phyloP scores from a whole-genome alignment of 2,329 filamentous ascomycete genomes.

The Hymenoscyphus salicellus region DNA sequence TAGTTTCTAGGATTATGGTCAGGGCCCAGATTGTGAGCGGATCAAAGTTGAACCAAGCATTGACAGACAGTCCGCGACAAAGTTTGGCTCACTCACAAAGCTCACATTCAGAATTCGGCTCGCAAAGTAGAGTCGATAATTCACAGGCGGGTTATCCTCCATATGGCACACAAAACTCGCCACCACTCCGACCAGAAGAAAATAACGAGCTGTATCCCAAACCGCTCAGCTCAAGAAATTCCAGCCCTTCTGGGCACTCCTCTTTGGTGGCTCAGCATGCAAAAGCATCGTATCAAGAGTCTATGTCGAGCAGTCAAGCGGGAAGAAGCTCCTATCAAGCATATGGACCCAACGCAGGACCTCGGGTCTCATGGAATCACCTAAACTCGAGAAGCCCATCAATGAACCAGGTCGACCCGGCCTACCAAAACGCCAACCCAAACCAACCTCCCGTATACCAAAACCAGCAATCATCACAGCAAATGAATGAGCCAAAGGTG shows the following conservation, averaged over 20 bases:
- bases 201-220: conserved; percentile 14
- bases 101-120: background rate
- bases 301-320: background rate
- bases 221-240: conserved; percentile 14
- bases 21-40: conserved; percentile 43
- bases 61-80: conserved; percentile 11
- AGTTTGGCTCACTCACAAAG: background rate
- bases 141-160: background rate
- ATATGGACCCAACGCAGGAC: conserved; percentile 8
- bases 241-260: conserved; percentile 7
- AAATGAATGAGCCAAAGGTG: background rate
- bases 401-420: conserved; percentile 2
- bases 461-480: background rate
- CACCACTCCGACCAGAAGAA: background rate
- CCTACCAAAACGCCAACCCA: conserved; percentile 9
- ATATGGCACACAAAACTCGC: background rate
- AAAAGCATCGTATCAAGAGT: conserved; percentile 8
- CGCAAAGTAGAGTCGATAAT: background rate
- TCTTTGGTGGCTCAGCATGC: background rate
- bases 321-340: background rate
- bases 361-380: conserved; percentile 17
- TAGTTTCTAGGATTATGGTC: conserved; percentile 63
- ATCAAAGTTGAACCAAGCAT: conserved; percentile 19
- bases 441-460: background rate
- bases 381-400: conserved; percentile 13